Evolutionary conservation across 2,329 filamentous ascomycete genomes (phyloP), one percentile per base, ranked within the genome.

Genomic region (Boeremia lycopersici): DNA sequence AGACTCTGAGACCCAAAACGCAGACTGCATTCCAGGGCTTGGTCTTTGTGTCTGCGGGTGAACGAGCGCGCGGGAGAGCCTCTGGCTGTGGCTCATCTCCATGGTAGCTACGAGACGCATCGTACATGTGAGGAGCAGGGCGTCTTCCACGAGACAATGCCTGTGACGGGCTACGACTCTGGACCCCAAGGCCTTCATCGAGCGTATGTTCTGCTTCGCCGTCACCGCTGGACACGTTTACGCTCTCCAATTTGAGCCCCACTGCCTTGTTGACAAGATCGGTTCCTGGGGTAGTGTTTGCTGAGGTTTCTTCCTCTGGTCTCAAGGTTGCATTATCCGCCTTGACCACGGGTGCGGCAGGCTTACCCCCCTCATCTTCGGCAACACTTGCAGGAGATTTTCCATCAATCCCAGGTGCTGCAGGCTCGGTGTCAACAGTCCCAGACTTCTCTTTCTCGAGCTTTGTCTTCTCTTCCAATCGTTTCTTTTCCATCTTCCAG

Each of bases 11-110:
- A 0, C 84, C 84, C 2, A 86, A 74, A 2, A 86, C 82, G 60
- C 82, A 85, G 0, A 86, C 78, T 0, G 84, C 84, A 60, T 86
- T 85, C 84, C 84, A 86, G 0, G 82, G 81, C 49, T 70, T 71
- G 13, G 61, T 59, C 26, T 59, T 62, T 28, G 61, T 57, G 30
- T 64, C 60, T 11, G 38, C 41, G 15, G 50, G 55, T 10, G 40
- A 42, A 26, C 44, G 41, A 30, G 35, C 36, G 4, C 41, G 35
- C 26, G 17, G 41, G 10, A 9, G 15, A 35, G 15, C 7, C 25
- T 23, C 28, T 17, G 19, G 35, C 12, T 6, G n/a, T 19, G 34
- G 34, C 30, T 41, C 42, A 15, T 54, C 50, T 13, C 56, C 36
- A 42, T 56, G 49, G 26, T 48, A 50, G 13, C 36, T 54, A 13